Evolutionary conservation across 352 stramenopile species (phyloP).

Genomic region (Globisporangium rhizosaccharum): DNA sequence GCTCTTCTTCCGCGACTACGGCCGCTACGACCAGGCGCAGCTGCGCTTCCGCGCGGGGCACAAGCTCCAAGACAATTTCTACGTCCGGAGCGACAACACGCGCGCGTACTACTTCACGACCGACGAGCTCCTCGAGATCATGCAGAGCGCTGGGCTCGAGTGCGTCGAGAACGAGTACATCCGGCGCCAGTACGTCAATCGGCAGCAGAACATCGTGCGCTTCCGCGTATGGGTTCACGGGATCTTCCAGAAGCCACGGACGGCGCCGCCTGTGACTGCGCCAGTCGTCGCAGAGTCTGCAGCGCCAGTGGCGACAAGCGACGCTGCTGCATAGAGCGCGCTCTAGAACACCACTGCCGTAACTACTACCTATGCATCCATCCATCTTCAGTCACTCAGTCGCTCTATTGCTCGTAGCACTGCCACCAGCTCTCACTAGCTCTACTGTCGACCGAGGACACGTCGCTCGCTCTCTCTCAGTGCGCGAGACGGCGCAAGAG

Average conservation of each 20-base stretch:
- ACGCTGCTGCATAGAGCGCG: neutral
- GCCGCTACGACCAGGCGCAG: constrained; percentile 93
- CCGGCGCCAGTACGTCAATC: constrained; percentile 83
- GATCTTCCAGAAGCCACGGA: constrained; percentile 75
- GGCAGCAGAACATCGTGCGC: constrained; percentile 77
- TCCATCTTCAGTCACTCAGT: neutral
- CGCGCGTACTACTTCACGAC: constrained; percentile 94
- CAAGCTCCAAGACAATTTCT: constrained; percentile 94
- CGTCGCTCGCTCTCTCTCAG: constrained; percentile 2
- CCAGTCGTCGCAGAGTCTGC: too few relatives aligned
- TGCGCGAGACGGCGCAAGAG: constrained; percentile 41
- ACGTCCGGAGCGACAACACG: constrained; percentile 93
- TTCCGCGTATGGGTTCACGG: constrained; percentile 87
- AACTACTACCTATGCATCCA: too few relatives aligned
- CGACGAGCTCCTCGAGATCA: constrained; percentile 68
- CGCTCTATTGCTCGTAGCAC: neutral
- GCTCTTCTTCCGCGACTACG: constrained; percentile 94
- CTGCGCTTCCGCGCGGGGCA: constrained; percentile 86
- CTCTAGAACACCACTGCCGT: neutral
- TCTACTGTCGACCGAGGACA: neutral
- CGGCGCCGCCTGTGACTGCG: constrained; percentile 2
- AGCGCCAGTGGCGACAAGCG: neutral
- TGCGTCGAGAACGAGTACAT: constrained; percentile 83
- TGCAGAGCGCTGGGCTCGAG: constrained; percentile 51
- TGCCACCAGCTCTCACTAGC: neutral